These are phyloP conservation scores for Salix caprea DNA, from an alignment of 345 rosid species.

Conservation along the genomic window DNA sequence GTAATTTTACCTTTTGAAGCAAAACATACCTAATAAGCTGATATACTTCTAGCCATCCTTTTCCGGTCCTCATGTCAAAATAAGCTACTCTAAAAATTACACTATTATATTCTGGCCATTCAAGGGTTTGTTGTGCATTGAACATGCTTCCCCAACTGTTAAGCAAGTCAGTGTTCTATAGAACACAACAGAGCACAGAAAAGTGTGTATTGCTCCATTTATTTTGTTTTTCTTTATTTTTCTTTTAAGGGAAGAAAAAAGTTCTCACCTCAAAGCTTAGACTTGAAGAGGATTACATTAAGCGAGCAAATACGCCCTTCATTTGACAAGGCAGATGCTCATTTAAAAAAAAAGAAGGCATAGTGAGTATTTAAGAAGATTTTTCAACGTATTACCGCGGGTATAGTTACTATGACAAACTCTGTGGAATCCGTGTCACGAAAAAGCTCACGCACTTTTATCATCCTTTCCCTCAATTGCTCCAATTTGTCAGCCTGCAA, in stretches of 20 bases:
- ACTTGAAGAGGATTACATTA: not conserved
- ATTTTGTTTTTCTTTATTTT: not conserved
- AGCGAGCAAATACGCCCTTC: not conserved
- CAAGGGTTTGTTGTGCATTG: not conserved
- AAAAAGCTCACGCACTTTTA: constrained; percentile 95
- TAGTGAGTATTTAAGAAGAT: not conserved
- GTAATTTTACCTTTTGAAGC: constrained; percentile 2
- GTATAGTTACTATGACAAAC: constrained; percentile 91
- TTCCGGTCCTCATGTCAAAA: not conserved
- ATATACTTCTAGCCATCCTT: not conserved
- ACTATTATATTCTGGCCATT: not conserved
- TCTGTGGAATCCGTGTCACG: constrained; percentile 87
- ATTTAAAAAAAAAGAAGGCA: not conserved
- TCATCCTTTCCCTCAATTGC: constrained; percentile 83
- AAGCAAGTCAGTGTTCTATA: not conserved
- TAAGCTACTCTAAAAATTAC: not conserved
- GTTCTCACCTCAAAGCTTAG: not conserved
- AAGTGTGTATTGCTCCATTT: not conserved
- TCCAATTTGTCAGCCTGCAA: constrained; percentile 81
- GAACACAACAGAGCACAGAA: not conserved
- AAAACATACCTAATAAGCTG: not conserved
- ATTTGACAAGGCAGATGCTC: not conserved
- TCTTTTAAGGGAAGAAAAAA: not conserved
- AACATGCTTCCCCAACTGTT: not conserved
- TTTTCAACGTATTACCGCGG: constrained; percentile 52